Conservation (phyloP, 441 rosid species). For the Erysimum cheiri region DNA sequence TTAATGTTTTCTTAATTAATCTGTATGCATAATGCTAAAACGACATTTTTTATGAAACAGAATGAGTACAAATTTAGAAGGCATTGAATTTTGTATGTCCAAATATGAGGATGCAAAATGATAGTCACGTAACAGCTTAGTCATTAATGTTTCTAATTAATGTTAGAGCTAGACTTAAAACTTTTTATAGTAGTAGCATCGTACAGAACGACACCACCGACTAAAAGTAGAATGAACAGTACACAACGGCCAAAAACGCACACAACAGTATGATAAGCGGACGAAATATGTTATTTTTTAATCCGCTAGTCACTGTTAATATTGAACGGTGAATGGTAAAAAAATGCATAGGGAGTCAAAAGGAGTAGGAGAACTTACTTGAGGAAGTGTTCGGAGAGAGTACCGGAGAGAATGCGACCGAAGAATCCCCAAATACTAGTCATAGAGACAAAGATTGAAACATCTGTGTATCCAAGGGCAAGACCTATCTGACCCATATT, state of each 20-base stretch:
- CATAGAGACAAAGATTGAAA: slow-evolving; percentile 81
- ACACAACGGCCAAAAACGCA: no score
- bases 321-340: background rate
- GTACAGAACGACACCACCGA: background rate
- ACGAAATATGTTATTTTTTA: no score
- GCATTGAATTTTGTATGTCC: background rate
- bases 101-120: slow-evolving; percentile 3
- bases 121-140: slow-evolving; percentile 1
- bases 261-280: no score
- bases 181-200: background rate
- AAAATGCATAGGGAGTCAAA: background rate
- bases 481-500: slow-evolving; percentile 92
- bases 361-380: slow-evolving; percentile 57
- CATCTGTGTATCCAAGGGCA: slow-evolving; percentile 85
- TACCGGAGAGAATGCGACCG: slow-evolving; percentile 83
- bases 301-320: background rate
- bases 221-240: background rate
- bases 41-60: no score
- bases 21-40: no score
- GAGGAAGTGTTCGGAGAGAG: slow-evolving; percentile 75
- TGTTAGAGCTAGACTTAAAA: background rate
- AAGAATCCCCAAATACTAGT: slow-evolving; percentile 93
- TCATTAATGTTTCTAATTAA: background rate
- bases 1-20: no score
- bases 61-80: background rate